A percentile compares a stretch with the other conserved stretches of the same genome.
Evolutionary conservation across 306 rosid species (phyloP).

Genomic region (Gastrolobium villosum): DNA sequence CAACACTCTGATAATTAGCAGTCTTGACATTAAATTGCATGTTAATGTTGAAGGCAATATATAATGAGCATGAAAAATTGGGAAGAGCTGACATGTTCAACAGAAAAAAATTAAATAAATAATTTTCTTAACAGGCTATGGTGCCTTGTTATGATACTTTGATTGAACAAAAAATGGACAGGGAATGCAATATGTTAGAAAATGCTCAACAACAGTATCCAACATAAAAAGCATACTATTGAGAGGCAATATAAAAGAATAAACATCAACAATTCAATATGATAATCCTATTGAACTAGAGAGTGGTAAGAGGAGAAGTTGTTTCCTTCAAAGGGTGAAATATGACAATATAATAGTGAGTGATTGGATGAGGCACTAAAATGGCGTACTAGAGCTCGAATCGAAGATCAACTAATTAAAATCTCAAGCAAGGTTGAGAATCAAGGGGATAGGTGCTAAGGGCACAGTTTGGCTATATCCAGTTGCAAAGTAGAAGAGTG

Average conservation of each 20-base stretch:
- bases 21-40: constrained; percentile 9
- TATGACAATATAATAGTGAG: too few relatives aligned
- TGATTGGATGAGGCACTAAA: too few relatives aligned
- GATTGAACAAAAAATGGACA: neutral
- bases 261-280: constrained; percentile 1
- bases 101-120: neutral
- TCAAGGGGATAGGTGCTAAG: too few relatives aligned
- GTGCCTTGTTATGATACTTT: neutral
- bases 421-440: too few relatives aligned
- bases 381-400: too few relatives aligned
- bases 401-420: too few relatives aligned
- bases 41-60: constrained; percentile 5
- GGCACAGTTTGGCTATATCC: too few relatives aligned
- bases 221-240: constrained; percentile 1
- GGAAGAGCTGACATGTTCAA: neutral
- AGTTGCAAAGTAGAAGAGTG: too few relatives aligned
- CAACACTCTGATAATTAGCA: neutral
- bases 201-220: neutral
- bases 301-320: too few relatives aligned
- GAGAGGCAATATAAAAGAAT: constrained; percentile 1
- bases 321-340: too few relatives aligned
- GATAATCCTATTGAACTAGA: neutral
- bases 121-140: neutral
- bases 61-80: constrained; percentile 17
- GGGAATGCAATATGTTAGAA: neutral